These are phyloP conservation scores for Chaetomium fimeti DNA, from an alignment of 495 filamentous ascomycete species.

Conservation along the genomic window DNA sequence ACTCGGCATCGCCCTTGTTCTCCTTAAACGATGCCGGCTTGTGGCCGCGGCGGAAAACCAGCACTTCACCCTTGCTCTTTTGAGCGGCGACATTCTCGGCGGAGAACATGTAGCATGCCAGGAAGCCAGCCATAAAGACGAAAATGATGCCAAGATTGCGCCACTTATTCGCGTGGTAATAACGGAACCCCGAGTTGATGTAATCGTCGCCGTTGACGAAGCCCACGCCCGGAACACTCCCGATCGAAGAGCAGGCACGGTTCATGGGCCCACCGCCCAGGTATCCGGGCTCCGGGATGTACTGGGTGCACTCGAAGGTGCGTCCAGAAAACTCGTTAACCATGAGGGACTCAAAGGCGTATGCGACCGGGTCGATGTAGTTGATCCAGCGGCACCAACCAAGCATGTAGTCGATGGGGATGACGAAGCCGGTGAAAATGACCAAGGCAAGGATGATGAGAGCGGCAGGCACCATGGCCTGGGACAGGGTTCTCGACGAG, in stretches of 20 bases:
- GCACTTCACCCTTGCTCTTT: slow-evolving; percentile 83
- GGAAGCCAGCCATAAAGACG: slow-evolving; percentile 68
- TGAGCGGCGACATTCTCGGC: slow-evolving; percentile 75
- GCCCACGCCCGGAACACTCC: slow-evolving; percentile 56
- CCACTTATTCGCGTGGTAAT: slow-evolving; percentile 65
- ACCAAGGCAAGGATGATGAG: slow-evolving; percentile 78
- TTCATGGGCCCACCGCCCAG: slow-evolving; percentile 39
- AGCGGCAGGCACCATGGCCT: slow-evolving; percentile 81
- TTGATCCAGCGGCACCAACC: slow-evolving; percentile 86
- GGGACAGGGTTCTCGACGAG: slow-evolving; percentile 71
- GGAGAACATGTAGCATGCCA: slow-evolving; percentile 62
- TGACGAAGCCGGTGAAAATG: slow-evolving; percentile 88
- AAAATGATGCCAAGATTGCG: slow-evolving; percentile 80
- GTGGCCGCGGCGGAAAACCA: slow-evolving; percentile 79
- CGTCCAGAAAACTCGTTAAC: slow-evolving; percentile 81
- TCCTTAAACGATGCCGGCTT: slow-evolving; percentile 59
- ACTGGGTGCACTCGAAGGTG: slow-evolving; percentile 60
- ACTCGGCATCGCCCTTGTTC: slow-evolving; percentile 53
- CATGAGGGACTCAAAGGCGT: slow-evolving; percentile 85
- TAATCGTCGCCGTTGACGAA: slow-evolving; percentile 66
- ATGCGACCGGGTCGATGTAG: slow-evolving; percentile 81
- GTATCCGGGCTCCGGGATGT: slow-evolving; percentile 56
- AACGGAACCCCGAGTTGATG: slow-evolving; percentile 58
- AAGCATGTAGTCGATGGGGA: slow-evolving; percentile 75
- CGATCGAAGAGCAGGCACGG: slow-evolving; percentile 60